Evolutionary conservation across 2,329 filamentous ascomycete species (phyloP).

Genomic region (Neocucurbitaria cava): DNA sequence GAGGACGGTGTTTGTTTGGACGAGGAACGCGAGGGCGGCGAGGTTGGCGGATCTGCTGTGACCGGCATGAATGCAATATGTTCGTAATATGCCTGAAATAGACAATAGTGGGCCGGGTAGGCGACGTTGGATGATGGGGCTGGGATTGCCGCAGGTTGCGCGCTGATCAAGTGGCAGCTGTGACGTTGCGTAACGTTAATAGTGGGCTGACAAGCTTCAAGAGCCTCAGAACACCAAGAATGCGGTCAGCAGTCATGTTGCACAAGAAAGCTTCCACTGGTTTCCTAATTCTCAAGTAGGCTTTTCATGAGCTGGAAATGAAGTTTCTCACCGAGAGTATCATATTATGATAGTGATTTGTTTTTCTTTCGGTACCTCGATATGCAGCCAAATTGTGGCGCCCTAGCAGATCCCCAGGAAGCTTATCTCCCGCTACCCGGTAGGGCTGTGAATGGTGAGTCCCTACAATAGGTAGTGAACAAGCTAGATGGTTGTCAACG

Average conservation of each 20-base stretch:
- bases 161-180: slow-evolving; percentile 20
- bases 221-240: slow-evolving; percentile 1
- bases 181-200: slow-evolving; percentile 38
- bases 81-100: slow-evolving; percentile 15
- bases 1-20: slow-evolving; percentile 3
- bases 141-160: slow-evolving; percentile 18
- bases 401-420: slow-evolving; percentile 35
- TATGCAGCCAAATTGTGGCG: slow-evolving; percentile 16
- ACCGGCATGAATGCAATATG: slow-evolving; percentile 33
- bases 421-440: slow-evolving; percentile 38
- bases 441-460: slow-evolving; percentile 8
- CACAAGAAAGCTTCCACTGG: background rate
- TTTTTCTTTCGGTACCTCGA: slow-evolving; percentile 18
- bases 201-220: slow-evolving; percentile 32
- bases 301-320: background rate
- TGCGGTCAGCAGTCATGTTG: background rate
- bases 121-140: slow-evolving; percentile 16
- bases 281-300: background rate
- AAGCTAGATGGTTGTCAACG: too few relatives aligned
- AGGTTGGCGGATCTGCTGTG: slow-evolving; percentile 25
- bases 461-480: background rate
- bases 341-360: slow-evolving; percentile 15
- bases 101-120: slow-evolving; percentile 37
- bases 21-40: slow-evolving; percentile 18
- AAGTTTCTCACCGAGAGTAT: slow-evolving; percentile 2